These are phyloP conservation scores for Venustampulla echinocandica DNA, from an alignment of 495 filamentous ascomycete genomes.

Conservation along the genomic window DNA sequence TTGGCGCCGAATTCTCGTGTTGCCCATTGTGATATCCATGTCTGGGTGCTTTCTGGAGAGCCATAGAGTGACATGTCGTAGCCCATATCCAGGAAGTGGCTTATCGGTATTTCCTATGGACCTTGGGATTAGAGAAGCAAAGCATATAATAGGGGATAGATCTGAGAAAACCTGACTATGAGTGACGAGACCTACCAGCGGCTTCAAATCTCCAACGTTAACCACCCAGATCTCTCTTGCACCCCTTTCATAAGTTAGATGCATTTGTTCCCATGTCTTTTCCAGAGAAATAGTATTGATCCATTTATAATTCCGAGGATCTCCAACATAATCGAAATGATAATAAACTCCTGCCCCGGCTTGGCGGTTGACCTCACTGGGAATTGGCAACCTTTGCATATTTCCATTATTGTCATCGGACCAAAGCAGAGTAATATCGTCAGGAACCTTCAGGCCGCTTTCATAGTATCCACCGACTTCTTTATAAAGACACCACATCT, in stretches of 20 bases:
- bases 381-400: slow-evolving; percentile 53
- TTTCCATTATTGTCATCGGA: slow-evolving; percentile 71
- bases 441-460: slow-evolving; percentile 53
- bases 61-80: slow-evolving; percentile 49
- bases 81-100: slow-evolving; percentile 31
- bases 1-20: slow-evolving; percentile 47
- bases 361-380: slow-evolving; percentile 44
- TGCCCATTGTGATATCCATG: neutral
- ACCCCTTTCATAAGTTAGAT: slow-evolving; percentile 48
- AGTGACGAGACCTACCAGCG: slow-evolving; percentile 29
- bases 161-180: too few relatives aligned
- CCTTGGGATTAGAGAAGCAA: neutral
- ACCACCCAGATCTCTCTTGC: slow-evolving; percentile 65
- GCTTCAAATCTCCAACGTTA: slow-evolving; percentile 67
- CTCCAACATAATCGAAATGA: slow-evolving; percentile 65
- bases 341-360: slow-evolving; percentile 68
- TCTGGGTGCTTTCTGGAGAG: neutral
- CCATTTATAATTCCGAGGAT: slow-evolving; percentile 58
- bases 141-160: neutral
- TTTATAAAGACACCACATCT: slow-evolving; percentile 61
- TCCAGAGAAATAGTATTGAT: slow-evolving; percentile 55
- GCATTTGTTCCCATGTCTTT: slow-evolving; percentile 34
- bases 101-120: neutral
- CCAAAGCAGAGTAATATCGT: slow-evolving; percentile 65
- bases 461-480: slow-evolving; percentile 60